Evolutionary conservation across 768 basidiomycete species (phyloP), one percentile per base, ranked within the genome.

Genomic region (Tulasnella sp.): DNA sequence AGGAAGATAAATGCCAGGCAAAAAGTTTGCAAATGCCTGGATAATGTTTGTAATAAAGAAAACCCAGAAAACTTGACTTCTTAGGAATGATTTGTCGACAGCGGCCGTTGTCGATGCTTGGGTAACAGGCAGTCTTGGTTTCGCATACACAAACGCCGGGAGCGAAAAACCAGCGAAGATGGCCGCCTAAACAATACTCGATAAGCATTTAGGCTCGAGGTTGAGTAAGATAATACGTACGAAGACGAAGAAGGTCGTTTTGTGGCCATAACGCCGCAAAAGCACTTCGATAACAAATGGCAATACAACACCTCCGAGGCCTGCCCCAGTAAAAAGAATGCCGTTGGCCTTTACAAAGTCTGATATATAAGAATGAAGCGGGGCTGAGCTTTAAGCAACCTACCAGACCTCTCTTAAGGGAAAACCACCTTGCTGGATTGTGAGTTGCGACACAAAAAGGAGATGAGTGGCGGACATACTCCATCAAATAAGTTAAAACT

Each of bases 401-500:
- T 78, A 80, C 79, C 50, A 80, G 72, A 22, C 79, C 79, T 48
- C 79, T 69, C 41, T 80, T 80, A 20, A 37, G 46, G 20, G 72
- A 80, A 28, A 73, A 80, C 79, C 79, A 80, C 42, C 54, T 58
- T 12, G 41, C 42, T 22, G 12, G 31, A 5, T 34, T 34, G 9
- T n/a, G 77, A 34, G 40, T 42, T 78, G 34, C 8, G 16, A 75
- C 28, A 20, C 6, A 20, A 20, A 34, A 69, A 1, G 6, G 6
- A 22, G 16, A 14, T 58, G 41, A 72, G 31, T 37, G 12, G 31
- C 24, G 24, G 24, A 40, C 77, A 5, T 16, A 78, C 77, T 74
- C 72, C 72, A 74, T 42, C 46, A 80, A 74, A 40, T 42, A 40
- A 12, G 72, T 73, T 2, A 80, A 31, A n/a, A 74, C 48, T 3